Conservation (phyloP, 352 stramenopile genomes). For the Globisporangium echinulatum region DNA sequence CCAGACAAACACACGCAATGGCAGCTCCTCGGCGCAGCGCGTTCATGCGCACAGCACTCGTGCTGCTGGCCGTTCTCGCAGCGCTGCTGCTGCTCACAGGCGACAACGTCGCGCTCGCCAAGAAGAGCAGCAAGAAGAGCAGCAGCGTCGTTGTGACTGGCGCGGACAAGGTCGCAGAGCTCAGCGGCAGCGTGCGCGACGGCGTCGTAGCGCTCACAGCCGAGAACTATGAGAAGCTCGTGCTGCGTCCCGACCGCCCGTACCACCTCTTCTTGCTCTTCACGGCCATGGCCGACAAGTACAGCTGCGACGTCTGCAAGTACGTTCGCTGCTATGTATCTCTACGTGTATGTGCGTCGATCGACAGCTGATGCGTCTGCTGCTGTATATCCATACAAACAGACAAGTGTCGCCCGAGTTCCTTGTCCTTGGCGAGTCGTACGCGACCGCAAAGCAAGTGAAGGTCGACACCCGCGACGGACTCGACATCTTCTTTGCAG, state of each 20-base stretch:
- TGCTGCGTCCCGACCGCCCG: constrained; percentile 56
- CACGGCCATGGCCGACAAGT: constrained; percentile 69
- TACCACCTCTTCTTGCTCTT: constrained; percentile 80
- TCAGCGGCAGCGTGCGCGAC: constrained; percentile 41
- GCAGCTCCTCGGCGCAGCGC: neutral
- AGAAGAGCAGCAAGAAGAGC: constrained; percentile 34
- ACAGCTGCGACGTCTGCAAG: constrained; percentile 68
- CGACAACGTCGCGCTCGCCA: constrained; percentile 21
- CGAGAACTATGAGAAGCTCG: constrained; percentile 54
- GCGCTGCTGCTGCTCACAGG: constrained; percentile 3
- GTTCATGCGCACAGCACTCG: constrained; percentile 16
- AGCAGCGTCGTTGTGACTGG: constrained; percentile 20
- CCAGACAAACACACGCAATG: neutral
- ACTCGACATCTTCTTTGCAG: constrained; percentile 65
- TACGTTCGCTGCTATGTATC: constrained; percentile 18
- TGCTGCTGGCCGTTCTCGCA: constrained; percentile 13
- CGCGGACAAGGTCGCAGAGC: constrained; percentile 56
- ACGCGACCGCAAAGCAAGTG: constrained; percentile 51
- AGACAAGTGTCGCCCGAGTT: constrained; percentile 72
- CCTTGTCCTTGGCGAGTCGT: constrained; percentile 52
- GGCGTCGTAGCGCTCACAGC: constrained; percentile 52
- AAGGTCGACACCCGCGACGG: constrained; percentile 73
- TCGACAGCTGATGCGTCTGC: too few relatives aligned
- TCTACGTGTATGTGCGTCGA: too few relatives aligned
- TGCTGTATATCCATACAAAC: neutral